A percentile compares a stretch with the other conserved stretches of the same genome.
Evolutionary conservation across 2,329 filamentous ascomycete species (phyloP).

Genomic region (Neofusicoccum laricinum): DNA sequence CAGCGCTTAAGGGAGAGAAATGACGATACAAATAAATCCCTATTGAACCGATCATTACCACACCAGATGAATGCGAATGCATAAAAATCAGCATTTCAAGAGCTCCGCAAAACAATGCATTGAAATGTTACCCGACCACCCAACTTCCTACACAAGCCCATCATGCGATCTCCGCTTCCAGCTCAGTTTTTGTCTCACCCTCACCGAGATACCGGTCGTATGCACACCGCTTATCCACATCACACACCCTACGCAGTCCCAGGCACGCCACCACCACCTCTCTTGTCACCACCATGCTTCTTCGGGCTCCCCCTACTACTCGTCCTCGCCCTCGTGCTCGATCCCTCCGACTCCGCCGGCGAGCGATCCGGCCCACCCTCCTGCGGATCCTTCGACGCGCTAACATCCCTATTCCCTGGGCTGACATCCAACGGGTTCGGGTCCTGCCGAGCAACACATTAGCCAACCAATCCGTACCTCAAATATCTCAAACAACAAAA

Average conservation of each 20-base stretch:
- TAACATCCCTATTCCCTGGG: slow-evolving; percentile 59
- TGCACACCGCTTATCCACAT: too few species aligned
- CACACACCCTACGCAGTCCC: not conserved
- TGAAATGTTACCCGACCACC: too few species aligned
- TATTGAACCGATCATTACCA: too few species aligned
- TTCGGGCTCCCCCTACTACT: slow-evolving; percentile 33
- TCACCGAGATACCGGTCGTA: too few species aligned
- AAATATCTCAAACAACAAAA: not conserved
- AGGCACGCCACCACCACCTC: not conserved
- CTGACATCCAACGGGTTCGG: slow-evolving; percentile 57
- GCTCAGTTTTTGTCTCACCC: too few species aligned
- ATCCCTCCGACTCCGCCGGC: slow-evolving; percentile 37
- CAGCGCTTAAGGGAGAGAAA: too few species aligned
- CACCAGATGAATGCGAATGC: too few species aligned
- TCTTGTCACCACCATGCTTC: slow-evolving; percentile 10
- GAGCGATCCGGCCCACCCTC: slow-evolving; percentile 43
- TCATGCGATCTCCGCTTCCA: too few species aligned
- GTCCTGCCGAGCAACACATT: slow-evolving; percentile 19
- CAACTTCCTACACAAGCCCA: too few species aligned
- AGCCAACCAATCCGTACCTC: not conserved
- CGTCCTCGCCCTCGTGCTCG: slow-evolving; percentile 31
- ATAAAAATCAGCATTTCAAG: too few species aligned
- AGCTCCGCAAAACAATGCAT: too few species aligned
- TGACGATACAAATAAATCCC: too few species aligned
- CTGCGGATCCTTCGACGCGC: slow-evolving; percentile 43